Evolutionary conservation across 345 rosid genomes (phyloP).

Genomic region (Acer yangbiense): DNA sequence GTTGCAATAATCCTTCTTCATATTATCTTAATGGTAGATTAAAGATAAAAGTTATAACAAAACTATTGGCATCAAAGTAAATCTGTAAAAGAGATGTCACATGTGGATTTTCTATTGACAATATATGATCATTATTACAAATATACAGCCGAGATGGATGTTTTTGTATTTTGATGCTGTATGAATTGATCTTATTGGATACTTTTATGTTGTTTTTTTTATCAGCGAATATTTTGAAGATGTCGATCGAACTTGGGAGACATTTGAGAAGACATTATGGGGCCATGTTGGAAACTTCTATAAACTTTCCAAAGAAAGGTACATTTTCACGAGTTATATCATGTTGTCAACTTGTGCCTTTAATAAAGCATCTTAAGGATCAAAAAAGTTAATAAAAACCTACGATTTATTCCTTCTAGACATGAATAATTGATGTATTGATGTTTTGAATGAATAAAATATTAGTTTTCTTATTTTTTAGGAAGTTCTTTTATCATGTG

Average conservation of each 20-base stretch:
- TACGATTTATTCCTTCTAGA: neutral
- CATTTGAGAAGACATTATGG: slow-evolving; percentile 97
- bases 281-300: slow-evolving; percentile 76
- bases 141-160: neutral
- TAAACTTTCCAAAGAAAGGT: slow-evolving; percentile 97
- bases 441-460: neutral
- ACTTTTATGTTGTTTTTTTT: slow-evolving; percentile 15
- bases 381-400: neutral
- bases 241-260: slow-evolving; percentile 95
- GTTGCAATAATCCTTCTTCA: neutral
- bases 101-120: neutral
- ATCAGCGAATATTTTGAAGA: slow-evolving; percentile 97
- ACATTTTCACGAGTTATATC: neutral
- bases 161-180: neutral
- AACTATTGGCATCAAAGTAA: neutral
- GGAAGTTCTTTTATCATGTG: neutral
- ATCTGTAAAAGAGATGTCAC: neutral
- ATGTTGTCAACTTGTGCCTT: neutral
- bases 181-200: slow-evolving; percentile 20
- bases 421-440: neutral
- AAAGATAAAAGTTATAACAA: neutral
- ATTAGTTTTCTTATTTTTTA: neutral
- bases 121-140: neutral
- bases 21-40: neutral
- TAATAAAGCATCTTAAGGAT: neutral